Evolutionary conservation across 225 moss, liverwort and hornwort genomes (phyloP).

Genomic region (Marchantia paleacea): DNA sequence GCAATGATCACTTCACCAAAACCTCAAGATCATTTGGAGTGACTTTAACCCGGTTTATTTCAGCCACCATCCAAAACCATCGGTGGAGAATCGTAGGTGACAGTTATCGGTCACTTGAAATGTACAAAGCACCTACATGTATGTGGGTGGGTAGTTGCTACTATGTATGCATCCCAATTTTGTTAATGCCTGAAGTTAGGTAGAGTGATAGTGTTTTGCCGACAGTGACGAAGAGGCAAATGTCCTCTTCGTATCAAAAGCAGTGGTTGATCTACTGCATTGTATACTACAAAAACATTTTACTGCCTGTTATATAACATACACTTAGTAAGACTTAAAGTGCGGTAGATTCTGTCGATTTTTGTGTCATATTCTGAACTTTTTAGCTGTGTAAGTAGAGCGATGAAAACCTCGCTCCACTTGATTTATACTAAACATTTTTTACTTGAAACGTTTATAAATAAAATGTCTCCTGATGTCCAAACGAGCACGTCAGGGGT

Average conservation of each 20-base stretch:
- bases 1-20: constrained; percentile 52
- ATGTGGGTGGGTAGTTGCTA: not conserved
- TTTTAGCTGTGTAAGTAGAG: too few species aligned
- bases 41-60: not conserved
- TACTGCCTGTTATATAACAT: not conserved
- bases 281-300: not conserved
- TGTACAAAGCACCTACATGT: not conserved
- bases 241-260: not conserved
- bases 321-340: not conserved
- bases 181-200: not conserved
- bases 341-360: too few species aligned
- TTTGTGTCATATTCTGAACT: too few species aligned
- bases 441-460: too few species aligned
- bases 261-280: not conserved
- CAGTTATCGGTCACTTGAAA: not conserved
- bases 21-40: constrained; percentile 46
- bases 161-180: not conserved
- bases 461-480: too few species aligned
- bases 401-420: too few species aligned
- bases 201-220: not conserved
- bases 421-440: too few species aligned
- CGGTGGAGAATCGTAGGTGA: not conserved
- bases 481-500: too few species aligned
- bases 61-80: not conserved
- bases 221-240: not conserved